Percentiles rank a stretch among this genome's conserved stretches.
phyloP scores from a whole-genome alignment of 1,139 yeast species.

The Oligophagozyma castellii region DNA sequence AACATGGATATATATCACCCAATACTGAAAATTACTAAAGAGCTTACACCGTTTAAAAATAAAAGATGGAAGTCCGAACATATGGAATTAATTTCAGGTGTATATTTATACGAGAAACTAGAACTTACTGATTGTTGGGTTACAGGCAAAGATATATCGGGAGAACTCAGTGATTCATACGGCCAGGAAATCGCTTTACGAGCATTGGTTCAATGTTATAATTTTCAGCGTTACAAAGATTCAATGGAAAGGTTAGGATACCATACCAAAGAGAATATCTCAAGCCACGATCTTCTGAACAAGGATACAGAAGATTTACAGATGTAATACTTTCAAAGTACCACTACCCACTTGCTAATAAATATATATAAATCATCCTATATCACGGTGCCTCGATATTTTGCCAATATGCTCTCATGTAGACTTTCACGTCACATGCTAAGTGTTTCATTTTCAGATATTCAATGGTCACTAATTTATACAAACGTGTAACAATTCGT shows the following conservation, averaged over 20 bases:
- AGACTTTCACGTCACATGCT: too few relatives aligned
- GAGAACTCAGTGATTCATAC: conserved; percentile 62
- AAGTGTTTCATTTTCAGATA: too few relatives aligned
- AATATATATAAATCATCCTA: background rate
- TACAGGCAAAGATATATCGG: conserved; percentile 67
- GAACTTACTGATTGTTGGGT: conserved; percentile 80
- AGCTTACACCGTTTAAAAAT: conserved; percentile 81
- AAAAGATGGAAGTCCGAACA: conserved; percentile 88
- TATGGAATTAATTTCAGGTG: conserved; percentile 86
- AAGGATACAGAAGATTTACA: conserved; percentile 26
- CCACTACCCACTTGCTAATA: background rate
- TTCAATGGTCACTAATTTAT: too few relatives aligned
- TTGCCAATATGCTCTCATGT: too few relatives aligned
- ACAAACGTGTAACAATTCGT: too few relatives aligned
- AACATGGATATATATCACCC: conserved; percentile 56
- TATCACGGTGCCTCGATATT: conserved; percentile 3
- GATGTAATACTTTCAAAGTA: background rate
- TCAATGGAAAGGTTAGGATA: conserved; percentile 47
- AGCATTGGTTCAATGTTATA: conserved; percentile 68
- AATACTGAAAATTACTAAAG: conserved; percentile 58
- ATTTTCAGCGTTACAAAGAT: conserved; percentile 41
- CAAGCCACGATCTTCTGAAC: conserved; percentile 18
- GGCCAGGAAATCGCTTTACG: conserved; percentile 81
- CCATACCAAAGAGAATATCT: conserved; percentile 20
- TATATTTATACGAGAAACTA: conserved; percentile 62